Base-by-base conservation (phyloP, 352 stramenopile species). In the Phytophthora rubi region DNA sequence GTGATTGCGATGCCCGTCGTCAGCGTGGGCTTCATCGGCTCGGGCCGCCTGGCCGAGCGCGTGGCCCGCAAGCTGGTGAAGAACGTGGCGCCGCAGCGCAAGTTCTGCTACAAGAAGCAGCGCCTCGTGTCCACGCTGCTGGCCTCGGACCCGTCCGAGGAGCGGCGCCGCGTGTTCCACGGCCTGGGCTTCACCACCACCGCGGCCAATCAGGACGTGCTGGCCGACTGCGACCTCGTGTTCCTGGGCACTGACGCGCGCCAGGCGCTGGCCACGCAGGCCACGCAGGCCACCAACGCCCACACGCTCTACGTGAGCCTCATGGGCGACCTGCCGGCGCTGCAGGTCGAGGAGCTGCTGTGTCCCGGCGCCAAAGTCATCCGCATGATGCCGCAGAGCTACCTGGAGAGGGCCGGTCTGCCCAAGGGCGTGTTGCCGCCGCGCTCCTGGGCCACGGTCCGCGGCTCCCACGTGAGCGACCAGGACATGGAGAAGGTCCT, bases 31-130 rank as follows among this genome's bases (percentile, higher is more conserved):
- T 91, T 92, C 75, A 88, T 92, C 63, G 85, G 85, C 67, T 90
- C 85, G 5, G 85, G 85, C 9, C 85, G 76, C 4, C 62, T 92
- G 44, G 85, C 85, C 23, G 85, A 92, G 70, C 70, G 76, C 44
- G 68, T 92, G 18, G 85, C 85, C n/a, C 82, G 82, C 52, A 71
- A 83, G 23, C 68, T 92, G 51, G 51, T 92, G 47, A 86, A 85
- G 70, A 83, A 88, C 60, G 82, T 92, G 35, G 8, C 77, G 53
- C 82, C 85, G 56, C 75, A 81, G 63, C 79, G 80, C 56, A 82
- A 82, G 51, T 92, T 92, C 71, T 83, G 79, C 69, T 92, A 92
- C 75, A 80, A 85, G 67, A 89, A 89, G 59, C 85, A 92, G 71
- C 79, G 82, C 0, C 82, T 92, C 44, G 85, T 92, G 73, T 83